Evolutionary conservation across 164 flowering plant genomes (phyloP).

Genomic region (Aristolochia fimbriata): DNA sequence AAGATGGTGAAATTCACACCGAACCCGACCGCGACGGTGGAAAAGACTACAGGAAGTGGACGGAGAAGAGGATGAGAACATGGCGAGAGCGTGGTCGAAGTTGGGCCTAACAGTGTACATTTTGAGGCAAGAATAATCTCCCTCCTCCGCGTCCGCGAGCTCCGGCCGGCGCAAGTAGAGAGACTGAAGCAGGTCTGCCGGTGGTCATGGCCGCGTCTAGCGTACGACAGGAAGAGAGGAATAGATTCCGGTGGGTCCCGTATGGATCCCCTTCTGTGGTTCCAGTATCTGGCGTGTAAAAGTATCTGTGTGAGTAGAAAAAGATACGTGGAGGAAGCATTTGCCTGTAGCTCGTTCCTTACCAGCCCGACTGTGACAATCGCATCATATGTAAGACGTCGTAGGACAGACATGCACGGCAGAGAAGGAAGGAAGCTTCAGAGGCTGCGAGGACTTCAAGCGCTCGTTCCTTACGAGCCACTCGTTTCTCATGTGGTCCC

Average conservation of each 20-base stretch:
- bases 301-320: neutral
- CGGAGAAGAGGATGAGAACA: constrained; percentile 3
- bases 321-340: no score
- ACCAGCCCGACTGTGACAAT: no score
- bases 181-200: neutral
- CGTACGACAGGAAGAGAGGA: neutral
- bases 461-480: no score
- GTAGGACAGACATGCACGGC: no score
- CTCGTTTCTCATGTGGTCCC: no score
- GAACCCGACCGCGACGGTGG: constrained; percentile 5
- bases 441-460: no score
- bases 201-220: neutral
- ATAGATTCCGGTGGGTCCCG: constrained; percentile 17
- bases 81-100: neutral
- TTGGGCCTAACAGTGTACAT: neutral
- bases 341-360: no score
- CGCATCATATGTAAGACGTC: no score
- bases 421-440: no score
- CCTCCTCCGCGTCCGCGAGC: neutral
- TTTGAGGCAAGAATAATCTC: neutral
- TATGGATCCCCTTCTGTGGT: constrained; percentile 16
- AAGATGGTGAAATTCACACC: constrained; percentile 13
- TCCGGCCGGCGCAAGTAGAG: neutral
- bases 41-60: constrained; percentile 14
- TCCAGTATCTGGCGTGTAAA: constrained; percentile 1